Conservation (phyloP, 176 grass and related monocot species). For the Triticum aestivum region DNA sequence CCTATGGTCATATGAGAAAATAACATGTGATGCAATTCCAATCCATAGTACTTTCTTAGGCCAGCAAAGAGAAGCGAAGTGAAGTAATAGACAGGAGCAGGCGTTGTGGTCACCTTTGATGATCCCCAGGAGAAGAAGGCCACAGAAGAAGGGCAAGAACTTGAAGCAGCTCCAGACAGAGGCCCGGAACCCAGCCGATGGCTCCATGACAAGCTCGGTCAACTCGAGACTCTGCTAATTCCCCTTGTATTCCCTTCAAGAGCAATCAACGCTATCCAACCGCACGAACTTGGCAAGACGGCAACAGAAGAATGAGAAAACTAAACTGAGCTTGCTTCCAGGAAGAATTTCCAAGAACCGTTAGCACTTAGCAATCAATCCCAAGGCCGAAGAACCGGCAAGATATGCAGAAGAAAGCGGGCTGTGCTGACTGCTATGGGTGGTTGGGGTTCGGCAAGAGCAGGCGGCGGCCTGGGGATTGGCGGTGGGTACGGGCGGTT, state of each 20-base stretch:
- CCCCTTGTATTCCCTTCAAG: background rate
- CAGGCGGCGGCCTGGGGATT: background rate
- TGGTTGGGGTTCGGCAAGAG: conserved; percentile 24
- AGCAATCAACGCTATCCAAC: background rate
- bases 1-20: background rate
- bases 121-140: conserved; percentile 72
- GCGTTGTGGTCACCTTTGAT: conserved; percentile 65
- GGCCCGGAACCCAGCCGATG: conserved; percentile 47
- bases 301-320: conserved; percentile 1
- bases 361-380: background rate
- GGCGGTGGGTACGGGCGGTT: conserved; percentile 15
- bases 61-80: background rate
- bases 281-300: background rate
- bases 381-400: background rate
- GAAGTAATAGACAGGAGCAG: background rate
- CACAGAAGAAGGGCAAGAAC: conserved; percentile 80
- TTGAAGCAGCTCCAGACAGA: conserved; percentile 67
- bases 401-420: background rate
- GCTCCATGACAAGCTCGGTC: conserved; percentile 49
- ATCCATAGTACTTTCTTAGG: background rate
- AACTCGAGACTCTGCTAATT: background rate
- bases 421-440: background rate
- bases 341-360: background rate
- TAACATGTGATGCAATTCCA: background rate
- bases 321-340: background rate